Conservation (phyloP, 78 protist genomes). For the Tieghemostelium lacteum region DNA sequence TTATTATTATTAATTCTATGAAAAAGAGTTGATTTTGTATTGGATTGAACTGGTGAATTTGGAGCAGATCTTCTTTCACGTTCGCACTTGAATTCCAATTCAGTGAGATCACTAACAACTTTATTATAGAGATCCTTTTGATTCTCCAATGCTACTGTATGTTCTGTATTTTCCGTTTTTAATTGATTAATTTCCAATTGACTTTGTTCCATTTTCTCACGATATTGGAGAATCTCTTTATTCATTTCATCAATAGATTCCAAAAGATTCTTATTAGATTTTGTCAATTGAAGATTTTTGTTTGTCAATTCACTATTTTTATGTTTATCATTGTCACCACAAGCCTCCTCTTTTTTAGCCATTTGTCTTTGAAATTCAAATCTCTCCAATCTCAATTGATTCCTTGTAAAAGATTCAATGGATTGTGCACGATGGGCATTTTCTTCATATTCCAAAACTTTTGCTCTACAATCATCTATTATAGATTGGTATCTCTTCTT, state of each 20-base stretch:
- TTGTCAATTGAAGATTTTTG: background rate
- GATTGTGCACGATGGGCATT: constrained; percentile 21
- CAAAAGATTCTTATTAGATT: background rate
- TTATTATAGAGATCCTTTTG: background rate
- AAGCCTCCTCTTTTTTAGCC: background rate
- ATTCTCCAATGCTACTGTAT: background rate
- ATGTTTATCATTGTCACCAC: background rate
- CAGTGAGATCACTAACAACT: background rate
- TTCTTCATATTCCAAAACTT: constrained; percentile 40
- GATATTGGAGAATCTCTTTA: background rate
- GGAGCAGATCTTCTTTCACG: background rate
- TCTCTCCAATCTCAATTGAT: constrained; percentile 17
- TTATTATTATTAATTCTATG: too few relatives aligned
- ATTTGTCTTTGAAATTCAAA: constrained; percentile 23
- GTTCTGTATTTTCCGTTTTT: background rate
- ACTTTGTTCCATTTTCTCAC: background rate
- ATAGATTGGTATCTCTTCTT: too few relatives aligned
- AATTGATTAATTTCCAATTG: background rate
- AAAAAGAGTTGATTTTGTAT: background rate
- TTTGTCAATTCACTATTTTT: background rate
- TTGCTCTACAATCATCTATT: constrained; percentile 18
- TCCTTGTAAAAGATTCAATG: constrained; percentile 7
- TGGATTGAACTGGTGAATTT: background rate
- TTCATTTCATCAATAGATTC: background rate
- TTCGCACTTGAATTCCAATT: background rate